phyloP scores from a whole-genome alignment of 140 eudicot genomes.

The Eryngium alpinum region DNA sequence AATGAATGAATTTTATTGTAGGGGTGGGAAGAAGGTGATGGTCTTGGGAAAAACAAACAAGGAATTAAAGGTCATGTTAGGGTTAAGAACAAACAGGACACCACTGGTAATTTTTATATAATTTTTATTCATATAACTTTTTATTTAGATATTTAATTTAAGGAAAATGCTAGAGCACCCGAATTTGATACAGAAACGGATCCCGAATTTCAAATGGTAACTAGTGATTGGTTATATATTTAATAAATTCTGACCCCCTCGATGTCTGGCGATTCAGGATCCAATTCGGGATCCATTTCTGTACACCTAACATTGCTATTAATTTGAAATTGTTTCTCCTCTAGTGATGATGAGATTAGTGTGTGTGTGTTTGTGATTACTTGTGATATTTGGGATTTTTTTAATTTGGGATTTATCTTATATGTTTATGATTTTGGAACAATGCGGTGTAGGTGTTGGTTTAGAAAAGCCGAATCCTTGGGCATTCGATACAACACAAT shows the following conservation, averaged over 20 bases:
- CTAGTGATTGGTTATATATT: no score
- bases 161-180: no score
- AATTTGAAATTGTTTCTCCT: neutral
- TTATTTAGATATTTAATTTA: no score
- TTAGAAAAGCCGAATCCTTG: slow-evolving; percentile 72
- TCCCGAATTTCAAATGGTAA: no score
- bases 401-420: neutral
- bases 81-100: slow-evolving; percentile 95
- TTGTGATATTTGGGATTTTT: neutral
- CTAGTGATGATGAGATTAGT: no score
- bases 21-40: slow-evolving; percentile 99
- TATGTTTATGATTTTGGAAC: neutral
- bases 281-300: no score
- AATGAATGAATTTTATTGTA: slow-evolving; percentile 10
- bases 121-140: no score
- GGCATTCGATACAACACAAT: slow-evolving; percentile 95
- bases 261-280: no score
- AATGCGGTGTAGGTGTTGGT: slow-evolving; percentile 54
- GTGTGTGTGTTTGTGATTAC: no score
- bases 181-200: no score
- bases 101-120: slow-evolving; percentile 45
- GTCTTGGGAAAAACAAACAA: slow-evolving; percentile 92
- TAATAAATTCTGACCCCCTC: no score
- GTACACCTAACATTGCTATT: neutral
- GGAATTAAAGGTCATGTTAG: slow-evolving; percentile 95